A percentile compares a stretch with the other conserved stretches of the same genome.
These are phyloP conservation scores for Mycena capillaripes DNA, from an alignment of 768 basidiomycete genomes.

Conservation along the genomic window DNA sequence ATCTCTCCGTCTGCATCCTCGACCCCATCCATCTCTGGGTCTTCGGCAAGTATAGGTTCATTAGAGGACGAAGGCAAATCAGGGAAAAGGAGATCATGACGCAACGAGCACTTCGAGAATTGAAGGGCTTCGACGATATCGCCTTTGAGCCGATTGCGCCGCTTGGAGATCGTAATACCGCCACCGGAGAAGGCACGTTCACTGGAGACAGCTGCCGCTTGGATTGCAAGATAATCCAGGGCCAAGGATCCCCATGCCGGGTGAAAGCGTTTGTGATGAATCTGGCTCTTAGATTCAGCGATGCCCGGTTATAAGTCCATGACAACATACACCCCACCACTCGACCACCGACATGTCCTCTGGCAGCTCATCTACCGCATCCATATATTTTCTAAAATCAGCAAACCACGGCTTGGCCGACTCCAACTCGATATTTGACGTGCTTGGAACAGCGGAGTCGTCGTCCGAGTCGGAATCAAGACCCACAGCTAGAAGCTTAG, in stretches of 20 bases:
- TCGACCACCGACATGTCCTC: slow-evolving; percentile 3
- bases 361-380: neutral
- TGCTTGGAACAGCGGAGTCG: neutral
- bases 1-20: neutral
- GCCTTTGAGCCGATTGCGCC: slow-evolving; percentile 12
- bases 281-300: neutral
- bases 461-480: slow-evolving; percentile 2
- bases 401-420: neutral
- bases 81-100: neutral
- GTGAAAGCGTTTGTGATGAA: slow-evolving; percentile 9
- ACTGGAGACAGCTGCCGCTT: neutral
- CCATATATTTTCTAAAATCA: slow-evolving; percentile 2
- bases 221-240: slow-evolving; percentile 1
- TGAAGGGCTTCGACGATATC: slow-evolving; percentile 16
- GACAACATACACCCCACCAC: slow-evolving; percentile 12
- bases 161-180: slow-evolving; percentile 11
- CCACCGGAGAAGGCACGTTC: slow-evolving; percentile 9
- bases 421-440: neutral
- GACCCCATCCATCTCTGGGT: neutral
- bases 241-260: slow-evolving; percentile 5
- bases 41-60: neutral
- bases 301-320: neutral
- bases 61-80: neutral
- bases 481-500: neutral
- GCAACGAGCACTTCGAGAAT: slow-evolving; percentile 2